Evolutionary conservation across 169 alveolate genomes (phyloP), one percentile per base, ranked within the genome.

Genomic region (Plasmodium fragile): DNA sequence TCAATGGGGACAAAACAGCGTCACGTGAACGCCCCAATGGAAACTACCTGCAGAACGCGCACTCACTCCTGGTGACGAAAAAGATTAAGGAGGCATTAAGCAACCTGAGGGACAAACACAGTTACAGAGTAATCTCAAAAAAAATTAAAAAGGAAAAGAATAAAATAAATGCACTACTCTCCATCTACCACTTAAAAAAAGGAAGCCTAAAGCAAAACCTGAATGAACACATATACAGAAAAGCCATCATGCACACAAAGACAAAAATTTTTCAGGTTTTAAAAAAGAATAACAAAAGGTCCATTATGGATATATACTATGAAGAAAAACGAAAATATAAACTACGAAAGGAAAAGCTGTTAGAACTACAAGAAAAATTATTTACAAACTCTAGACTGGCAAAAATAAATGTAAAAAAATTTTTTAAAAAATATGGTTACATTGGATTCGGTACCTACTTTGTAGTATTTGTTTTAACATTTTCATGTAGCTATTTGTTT

Each of bases 321-420:
- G 93, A 87, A 49, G 93, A 87, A 59, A 87, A 87, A 87, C 41
- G 8, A 55, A 87, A 87, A 87, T 87, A 87, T 75, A 87, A 87
- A 78, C 11, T 87, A 87, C 59, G 93, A 59, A 87, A 87, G 81
- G 43, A 87, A 49, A 87, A 87, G 81, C 30, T 87, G 71, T 65
- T 53, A 4, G 69, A 87, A 87, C 36, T 55, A 78, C 93, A 87
- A 22, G 53, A 55, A 25, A 78, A 78, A 43, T 39, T 87, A 41
- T 39, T 59, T 4, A 87, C 43, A 1, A 87, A 87, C 28, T 87
- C 93, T 2, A 77, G 70, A 78, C 18, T 87, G 7, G 93, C 93
- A 4, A 89, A 87, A n/a, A 55, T 84, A 10, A 87, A 78, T 78
- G 52, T 87, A 59, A 87, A 87, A 34, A 78, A 39, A 7, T 87